phyloP scores from a whole-genome alignment of 345 rosid species.

The Heritiera littoralis region DNA sequence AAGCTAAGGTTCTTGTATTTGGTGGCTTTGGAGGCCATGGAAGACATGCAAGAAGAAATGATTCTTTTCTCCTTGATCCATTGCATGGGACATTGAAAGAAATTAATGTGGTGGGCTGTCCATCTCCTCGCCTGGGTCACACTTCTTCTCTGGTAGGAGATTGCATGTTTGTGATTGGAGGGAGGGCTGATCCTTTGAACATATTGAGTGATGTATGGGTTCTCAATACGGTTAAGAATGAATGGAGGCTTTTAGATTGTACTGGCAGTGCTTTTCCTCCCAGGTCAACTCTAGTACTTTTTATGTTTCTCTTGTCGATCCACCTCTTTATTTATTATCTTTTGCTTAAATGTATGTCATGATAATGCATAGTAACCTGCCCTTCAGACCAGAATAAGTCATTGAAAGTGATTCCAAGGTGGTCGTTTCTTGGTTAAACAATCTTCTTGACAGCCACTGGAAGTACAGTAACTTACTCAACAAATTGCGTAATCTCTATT shows the following conservation, averaged over 20 bases:
- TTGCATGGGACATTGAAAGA: conserved; percentile 45
- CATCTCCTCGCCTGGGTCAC: conserved; percentile 85
- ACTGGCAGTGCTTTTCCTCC: conserved; percentile 60
- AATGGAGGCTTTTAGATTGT: conserved; percentile 64
- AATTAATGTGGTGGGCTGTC: conserved; percentile 43
- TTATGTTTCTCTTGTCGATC: conserved; percentile 12
- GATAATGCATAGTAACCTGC: not conserved
- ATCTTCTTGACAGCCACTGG: too few relatives aligned
- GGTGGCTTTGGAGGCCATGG: conserved; percentile 97
- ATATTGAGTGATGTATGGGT: conserved; percentile 80
- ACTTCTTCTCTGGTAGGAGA: conserved; percentile 70
- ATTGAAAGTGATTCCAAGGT: too few relatives aligned
- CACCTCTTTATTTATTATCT: not conserved
- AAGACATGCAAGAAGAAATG: conserved; percentile 84
- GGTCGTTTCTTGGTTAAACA: too few relatives aligned
- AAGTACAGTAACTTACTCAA: too few relatives aligned
- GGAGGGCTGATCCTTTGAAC: conserved; percentile 74
- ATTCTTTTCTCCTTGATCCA: conserved; percentile 63
- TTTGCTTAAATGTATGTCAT: not conserved
- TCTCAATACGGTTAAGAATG: conserved; percentile 42
- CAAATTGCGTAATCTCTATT: too few relatives aligned
- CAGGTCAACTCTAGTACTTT: conserved; percentile 44
- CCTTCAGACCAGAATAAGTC: too few relatives aligned
- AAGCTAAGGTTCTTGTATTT: conserved; percentile 52
- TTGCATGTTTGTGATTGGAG: conserved; percentile 74